phyloP scores from a whole-genome alignment of 495 filamentous ascomycete genomes.

The Penicillium bialowiezense region DNA sequence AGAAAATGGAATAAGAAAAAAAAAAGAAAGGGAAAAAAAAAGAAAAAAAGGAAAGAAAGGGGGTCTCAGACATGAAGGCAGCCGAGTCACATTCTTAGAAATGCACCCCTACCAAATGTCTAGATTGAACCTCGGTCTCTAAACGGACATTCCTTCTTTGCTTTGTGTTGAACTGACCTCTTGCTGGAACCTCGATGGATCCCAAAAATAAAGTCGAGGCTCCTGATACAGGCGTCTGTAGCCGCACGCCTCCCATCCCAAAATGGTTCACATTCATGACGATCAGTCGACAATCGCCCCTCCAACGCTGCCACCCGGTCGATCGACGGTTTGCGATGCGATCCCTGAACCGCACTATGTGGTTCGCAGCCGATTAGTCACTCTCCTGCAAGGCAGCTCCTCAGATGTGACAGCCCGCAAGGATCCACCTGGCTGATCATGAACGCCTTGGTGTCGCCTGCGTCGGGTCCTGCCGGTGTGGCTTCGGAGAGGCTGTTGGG shows the following conservation, averaged over 20 bases:
- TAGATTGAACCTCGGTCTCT: no score
- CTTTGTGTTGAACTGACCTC: background rate
- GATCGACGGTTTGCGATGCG: conserved; percentile 3
- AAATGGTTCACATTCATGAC: conserved; percentile 1
- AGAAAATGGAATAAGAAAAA: background rate
- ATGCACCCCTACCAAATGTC: conserved; percentile 2
- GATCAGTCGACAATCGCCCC: conserved; percentile 7
- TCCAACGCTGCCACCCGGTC: conserved; percentile 5
- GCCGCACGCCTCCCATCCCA: background rate
- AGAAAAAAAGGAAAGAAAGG: background rate
- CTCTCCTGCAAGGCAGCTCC: conserved; percentile 25
- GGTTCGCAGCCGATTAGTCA: conserved; percentile 21
- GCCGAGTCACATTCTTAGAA: conserved; percentile 8
- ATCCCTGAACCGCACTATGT: conserved; percentile 2
- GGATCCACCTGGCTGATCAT: conserved; percentile 19
- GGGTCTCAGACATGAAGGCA: conserved; percentile 1
- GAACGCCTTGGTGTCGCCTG: conserved; percentile 18
- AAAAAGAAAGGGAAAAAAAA: background rate
- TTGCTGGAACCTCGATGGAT: background rate
- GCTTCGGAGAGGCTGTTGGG: conserved; percentile 20
- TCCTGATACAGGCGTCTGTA: conserved; percentile 4
- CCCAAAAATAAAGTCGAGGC: background rate
- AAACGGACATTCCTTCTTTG: background rate
- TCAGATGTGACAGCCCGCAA: conserved; percentile 23
- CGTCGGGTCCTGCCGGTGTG: conserved; percentile 28